These are phyloP conservation scores for Aspergillus glaucus DNA, from an alignment of 2,329 filamentous ascomycete genomes.

Conservation along the genomic window DNA sequence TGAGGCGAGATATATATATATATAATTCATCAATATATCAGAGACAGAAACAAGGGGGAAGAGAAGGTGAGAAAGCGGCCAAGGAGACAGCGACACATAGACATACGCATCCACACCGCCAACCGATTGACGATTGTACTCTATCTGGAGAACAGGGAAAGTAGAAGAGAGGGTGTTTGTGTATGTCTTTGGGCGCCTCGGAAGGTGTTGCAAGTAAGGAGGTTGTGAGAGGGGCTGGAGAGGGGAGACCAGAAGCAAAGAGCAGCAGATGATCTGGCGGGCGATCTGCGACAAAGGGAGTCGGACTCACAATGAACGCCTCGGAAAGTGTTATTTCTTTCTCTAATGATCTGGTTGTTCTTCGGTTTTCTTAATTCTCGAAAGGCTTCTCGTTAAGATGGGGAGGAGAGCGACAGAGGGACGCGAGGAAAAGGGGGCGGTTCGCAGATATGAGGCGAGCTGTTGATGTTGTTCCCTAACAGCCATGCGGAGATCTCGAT, in stretches of 20 bases:
- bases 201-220: slow-evolving; percentile 33
- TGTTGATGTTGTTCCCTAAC: too few relatives aligned
- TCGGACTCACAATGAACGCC: slow-evolving; percentile 33
- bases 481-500: slow-evolving; percentile 23
- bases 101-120: background rate
- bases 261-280: slow-evolving; percentile 14
- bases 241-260: slow-evolving; percentile 15
- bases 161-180: slow-evolving; percentile 3
- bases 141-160: background rate
- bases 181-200: slow-evolving; percentile 5
- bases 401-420: slow-evolving; percentile 8
- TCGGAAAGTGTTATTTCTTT: slow-evolving; percentile 15
- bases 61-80: background rate
- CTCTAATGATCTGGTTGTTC: background rate
- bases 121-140: background rate
- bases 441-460: too few relatives aligned
- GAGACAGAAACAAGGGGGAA: slow-evolving; percentile 6
- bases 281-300: slow-evolving; percentile 21
- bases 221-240: slow-evolving; percentile 30
- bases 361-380: background rate
- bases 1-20: slow-evolving; percentile 14
- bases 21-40: slow-evolving; percentile 5
- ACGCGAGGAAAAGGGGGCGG: background rate
- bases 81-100: background rate
- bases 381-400: background rate